These are phyloP conservation scores for Phallus indusiatus DNA, from an alignment of 768 basidiomycete species.

Conservation along the genomic window DNA sequence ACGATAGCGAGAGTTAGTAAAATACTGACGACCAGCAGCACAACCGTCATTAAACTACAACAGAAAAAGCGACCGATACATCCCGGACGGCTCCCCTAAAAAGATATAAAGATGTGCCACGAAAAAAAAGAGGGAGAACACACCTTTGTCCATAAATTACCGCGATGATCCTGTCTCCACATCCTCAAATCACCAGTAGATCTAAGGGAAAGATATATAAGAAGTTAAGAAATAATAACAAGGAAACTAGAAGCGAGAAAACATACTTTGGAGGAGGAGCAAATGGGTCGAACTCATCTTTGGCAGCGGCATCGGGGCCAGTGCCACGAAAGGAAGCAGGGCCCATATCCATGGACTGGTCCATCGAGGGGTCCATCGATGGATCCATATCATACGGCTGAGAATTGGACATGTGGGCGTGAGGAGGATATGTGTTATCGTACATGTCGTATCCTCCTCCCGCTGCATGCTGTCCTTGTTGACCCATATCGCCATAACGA, in stretches of 20 bases:
- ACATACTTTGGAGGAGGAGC: slow-evolving; percentile 7
- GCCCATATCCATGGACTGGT: slow-evolving; percentile 4
- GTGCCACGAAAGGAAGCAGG: not conserved
- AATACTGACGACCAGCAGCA: slow-evolving; percentile 60
- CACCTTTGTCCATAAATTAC: slow-evolving; percentile 64
- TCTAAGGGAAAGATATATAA: not conserved
- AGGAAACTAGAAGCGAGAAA: not conserved
- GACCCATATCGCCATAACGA: too few relatives aligned
- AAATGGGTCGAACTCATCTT: slow-evolving; percentile 7
- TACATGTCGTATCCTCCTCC: not conserved
- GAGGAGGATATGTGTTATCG: not conserved
- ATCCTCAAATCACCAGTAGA: slow-evolving; percentile 17
- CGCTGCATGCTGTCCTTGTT: too few relatives aligned
- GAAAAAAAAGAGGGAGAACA: slow-evolving; percentile 7
- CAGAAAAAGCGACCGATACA: slow-evolving; percentile 66
- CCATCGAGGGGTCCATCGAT: not conserved
- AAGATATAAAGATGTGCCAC: not conserved
- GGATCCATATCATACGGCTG: not conserved
- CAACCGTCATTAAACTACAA: slow-evolving; percentile 56
- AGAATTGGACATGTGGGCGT: not conserved
- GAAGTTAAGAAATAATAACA: not conserved
- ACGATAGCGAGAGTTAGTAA: slow-evolving; percentile 61
- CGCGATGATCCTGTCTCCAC: slow-evolving; percentile 43
- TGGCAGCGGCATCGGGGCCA: not conserved
- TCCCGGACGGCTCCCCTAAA: slow-evolving; percentile 48